These are phyloP conservation scores for Warburgia ugandensis DNA, from an alignment of 164 flowering plant species.

Conservation along the genomic window DNA sequence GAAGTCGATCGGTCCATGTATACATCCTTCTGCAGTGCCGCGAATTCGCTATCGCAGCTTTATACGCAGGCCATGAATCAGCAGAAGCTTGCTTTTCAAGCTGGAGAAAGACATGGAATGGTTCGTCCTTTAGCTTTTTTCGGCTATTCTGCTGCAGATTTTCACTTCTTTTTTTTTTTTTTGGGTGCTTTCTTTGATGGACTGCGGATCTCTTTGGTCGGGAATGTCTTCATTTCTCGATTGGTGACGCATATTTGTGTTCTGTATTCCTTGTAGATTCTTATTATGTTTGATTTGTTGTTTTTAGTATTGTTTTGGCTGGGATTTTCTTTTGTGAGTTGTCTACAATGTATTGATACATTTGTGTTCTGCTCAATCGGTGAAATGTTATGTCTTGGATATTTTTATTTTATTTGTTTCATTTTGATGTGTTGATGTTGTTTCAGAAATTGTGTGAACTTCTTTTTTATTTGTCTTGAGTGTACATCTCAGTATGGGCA, in stretches of 20 bases:
- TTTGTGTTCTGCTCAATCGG: no score
- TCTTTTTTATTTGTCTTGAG: not conserved
- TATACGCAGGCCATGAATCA: constrained; percentile 77
- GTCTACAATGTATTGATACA: no score
- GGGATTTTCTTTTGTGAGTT: not conserved
- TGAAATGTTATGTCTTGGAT: no score
- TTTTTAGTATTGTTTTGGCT: not conserved
- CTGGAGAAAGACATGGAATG: constrained; percentile 73
- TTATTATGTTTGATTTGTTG: no score
- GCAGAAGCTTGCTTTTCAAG: constrained; percentile 66
- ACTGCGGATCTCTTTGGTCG: no score
- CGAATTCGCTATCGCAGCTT: constrained; percentile 81
- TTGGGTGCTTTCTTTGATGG: not conserved
- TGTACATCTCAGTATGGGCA: no score
- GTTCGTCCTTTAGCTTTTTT: constrained; percentile 15
- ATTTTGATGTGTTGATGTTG: not conserved
- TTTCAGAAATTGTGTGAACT: not conserved
- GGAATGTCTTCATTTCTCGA: no score
- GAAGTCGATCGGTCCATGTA: constrained; percentile 87
- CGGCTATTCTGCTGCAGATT: no score
- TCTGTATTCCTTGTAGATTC: no score
- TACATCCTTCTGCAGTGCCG: constrained; percentile 71
- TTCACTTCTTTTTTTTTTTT: not conserved
- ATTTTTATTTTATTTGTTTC: not conserved
- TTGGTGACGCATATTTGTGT: no score